These are phyloP conservation scores for Phanerochaete sordida DNA, from an alignment of 768 basidiomycete species.

Conservation along the genomic window DNA sequence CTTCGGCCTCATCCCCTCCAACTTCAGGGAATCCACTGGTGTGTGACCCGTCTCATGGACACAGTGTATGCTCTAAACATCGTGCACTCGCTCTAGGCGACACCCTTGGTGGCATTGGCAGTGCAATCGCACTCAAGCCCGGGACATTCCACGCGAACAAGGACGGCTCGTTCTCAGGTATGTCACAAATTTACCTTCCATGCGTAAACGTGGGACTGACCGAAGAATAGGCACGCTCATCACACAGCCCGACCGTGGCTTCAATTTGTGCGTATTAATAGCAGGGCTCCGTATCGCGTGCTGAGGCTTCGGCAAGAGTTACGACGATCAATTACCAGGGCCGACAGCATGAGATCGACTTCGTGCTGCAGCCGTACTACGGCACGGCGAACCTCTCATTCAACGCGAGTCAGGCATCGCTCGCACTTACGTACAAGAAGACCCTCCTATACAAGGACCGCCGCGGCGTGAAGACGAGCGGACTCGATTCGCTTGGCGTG, in stretches of 20 bases:
- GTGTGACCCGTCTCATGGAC: not conserved
- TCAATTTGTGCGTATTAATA: constrained; percentile 45
- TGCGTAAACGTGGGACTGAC: not conserved
- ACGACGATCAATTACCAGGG: constrained; percentile 57
- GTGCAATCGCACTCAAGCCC: constrained; percentile 53
- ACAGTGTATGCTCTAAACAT: no score
- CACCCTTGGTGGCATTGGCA: constrained; percentile 60
- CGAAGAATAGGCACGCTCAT: constrained; percentile 32
- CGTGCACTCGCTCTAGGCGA: constrained; percentile 31
- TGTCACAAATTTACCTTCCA: not conserved
- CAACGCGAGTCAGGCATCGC: constrained; percentile 44
- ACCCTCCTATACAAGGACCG: constrained; percentile 51
- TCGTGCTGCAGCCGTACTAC: constrained; percentile 58
- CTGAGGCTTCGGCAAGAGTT: constrained; percentile 30
- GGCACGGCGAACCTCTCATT: constrained; percentile 43
- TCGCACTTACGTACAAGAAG: constrained; percentile 45
- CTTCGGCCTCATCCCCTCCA: constrained; percentile 59
- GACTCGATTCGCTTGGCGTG: constrained; percentile 48
- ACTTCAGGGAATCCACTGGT: constrained; percentile 49
- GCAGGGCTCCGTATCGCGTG: not conserved
- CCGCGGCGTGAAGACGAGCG: constrained; percentile 43
- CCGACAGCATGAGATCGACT: constrained; percentile 57
- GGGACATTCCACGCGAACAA: constrained; percentile 37
- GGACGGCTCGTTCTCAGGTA: constrained; percentile 42
- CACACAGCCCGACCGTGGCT: constrained; percentile 58